Base-by-base conservation (phyloP, 306 rosid genomes). In the Vicia sativa region DNA sequence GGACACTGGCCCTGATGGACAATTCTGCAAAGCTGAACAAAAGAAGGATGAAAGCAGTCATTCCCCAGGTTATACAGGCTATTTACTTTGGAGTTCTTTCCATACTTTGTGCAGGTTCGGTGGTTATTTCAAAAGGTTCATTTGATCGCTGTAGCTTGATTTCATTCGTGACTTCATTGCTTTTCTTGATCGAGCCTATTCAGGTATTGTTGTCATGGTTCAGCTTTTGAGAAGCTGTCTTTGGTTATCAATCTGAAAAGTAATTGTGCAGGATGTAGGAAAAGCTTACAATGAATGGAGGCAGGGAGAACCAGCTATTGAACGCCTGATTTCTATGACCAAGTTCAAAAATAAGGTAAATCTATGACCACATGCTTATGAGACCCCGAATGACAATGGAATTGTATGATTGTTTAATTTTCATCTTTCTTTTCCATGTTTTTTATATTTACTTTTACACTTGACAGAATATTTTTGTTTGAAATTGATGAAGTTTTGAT, bases 251-350 rank as follows among this genome's bases (percentile, higher is more conserved):
- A 73, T 85, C 82, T 83, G 79, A 84, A 81, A 71, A 56, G 86
- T 77, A 77, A 80, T 87, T 72, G 38, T 12, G 77, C 96, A 92
- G 98, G 91, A 87, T 77, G 80, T 87, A 58, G 98, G 92, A 73
- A 89, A 86, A 78, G 92, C 96, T 75, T 92, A 89, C 81, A 87
- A 92, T 77, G 98, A 92, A 65, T 80, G 83, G 87, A 89, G 82
- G 82, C 91, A 87, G 80, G 98, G 95, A 75, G 95, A 92, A 81
- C 96, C 96, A 38, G 91, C 96, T 12, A 78, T 84, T 29, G 92
- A 89, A 67, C 96, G 98, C 72, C 46, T 92, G 79, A 50, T 84
- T 81, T 87, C 86, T 59, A 68, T 89, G 78, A 86, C 80, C 44
- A 82, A 45, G 76, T 79, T 84, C 82, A 72, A 76, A 78, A 50